Conservation (phyloP, 805 yeast genomes). For the Myxozyma neotropica region DNA sequence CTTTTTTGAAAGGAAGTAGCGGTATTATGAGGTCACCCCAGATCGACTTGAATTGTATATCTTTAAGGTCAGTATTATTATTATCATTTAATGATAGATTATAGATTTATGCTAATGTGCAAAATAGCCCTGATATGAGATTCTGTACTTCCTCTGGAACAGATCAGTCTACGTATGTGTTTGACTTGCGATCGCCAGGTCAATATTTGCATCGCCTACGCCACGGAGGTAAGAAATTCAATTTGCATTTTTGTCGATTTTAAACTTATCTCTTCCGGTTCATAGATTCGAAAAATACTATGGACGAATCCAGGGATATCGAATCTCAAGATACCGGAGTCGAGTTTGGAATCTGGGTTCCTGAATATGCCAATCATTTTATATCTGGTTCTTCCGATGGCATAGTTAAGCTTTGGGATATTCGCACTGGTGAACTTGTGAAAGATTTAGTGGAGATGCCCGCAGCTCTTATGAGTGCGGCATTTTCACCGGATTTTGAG, state of each 20-base stretch:
- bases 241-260: too few relatives aligned
- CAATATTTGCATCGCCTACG: background rate
- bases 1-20: background rate
- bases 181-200: background rate
- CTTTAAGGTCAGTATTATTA: background rate
- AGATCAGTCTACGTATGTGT: slow-evolving; percentile 15
- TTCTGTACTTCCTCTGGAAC: slow-evolving; percentile 9
- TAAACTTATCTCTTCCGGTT: background rate
- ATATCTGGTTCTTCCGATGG: slow-evolving; percentile 19
- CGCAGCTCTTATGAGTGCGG: slow-evolving; percentile 10
- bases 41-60: slow-evolving; percentile 4
- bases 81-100: background rate
- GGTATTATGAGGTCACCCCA: background rate
- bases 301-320: background rate
- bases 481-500: slow-evolving; percentile 5
- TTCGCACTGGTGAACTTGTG: slow-evolving; percentile 10
- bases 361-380: background rate
- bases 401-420: slow-evolving; percentile 16
- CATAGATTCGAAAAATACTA: background rate
- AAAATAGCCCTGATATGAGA: background rate
- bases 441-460: slow-evolving; percentile 1
- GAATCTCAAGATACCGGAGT: slow-evolving; percentile 13
- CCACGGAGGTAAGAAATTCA: slow-evolving; percentile 11
- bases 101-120: background rate
- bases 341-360: slow-evolving; percentile 8